These are phyloP conservation scores for Grigorovia jiainica DNA, from an alignment of 805 yeast genomes.

Conservation along the genomic window DNA sequence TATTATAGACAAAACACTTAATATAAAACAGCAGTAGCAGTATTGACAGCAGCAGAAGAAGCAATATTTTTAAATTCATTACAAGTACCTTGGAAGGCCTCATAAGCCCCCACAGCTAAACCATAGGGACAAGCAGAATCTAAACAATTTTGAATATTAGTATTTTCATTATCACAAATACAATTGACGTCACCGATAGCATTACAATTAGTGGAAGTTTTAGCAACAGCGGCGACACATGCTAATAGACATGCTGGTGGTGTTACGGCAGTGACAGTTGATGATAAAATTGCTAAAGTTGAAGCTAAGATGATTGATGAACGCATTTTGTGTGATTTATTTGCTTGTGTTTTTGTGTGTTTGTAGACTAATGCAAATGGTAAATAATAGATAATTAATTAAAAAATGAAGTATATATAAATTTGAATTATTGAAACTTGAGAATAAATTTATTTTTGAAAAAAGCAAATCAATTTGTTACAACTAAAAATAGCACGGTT, in stretches of 20 bases:
- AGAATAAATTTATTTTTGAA: too few relatives aligned
- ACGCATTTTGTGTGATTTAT: constrained; percentile 15
- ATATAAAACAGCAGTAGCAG: constrained; percentile 10
- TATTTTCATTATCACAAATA: constrained; percentile 51
- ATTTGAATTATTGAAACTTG: background rate
- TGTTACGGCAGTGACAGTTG: constrained; percentile 45
- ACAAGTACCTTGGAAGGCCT: constrained; percentile 50
- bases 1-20: too few relatives aligned
- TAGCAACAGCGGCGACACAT: constrained; percentile 67
- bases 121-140: constrained; percentile 59
- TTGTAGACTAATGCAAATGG: background rate
- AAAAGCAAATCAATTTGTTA: too few relatives aligned
- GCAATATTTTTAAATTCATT: constrained; percentile 34
- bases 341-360: background rate
- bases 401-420: background rate
- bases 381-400: background rate
- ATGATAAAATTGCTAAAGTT: constrained; percentile 21
- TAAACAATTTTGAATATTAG: constrained; percentile 53
- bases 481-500: too few relatives aligned
- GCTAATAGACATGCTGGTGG: constrained; percentile 92
- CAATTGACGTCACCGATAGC: constrained; percentile 58
- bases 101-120: constrained; percentile 46
- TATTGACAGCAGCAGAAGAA: constrained; percentile 27
- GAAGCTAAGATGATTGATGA: constrained; percentile 19
- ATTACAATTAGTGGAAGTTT: constrained; percentile 42